Evolutionary conservation across 768 basidiomycete species (phyloP).

Genomic region (Pleurotus salmoneostramineus): DNA sequence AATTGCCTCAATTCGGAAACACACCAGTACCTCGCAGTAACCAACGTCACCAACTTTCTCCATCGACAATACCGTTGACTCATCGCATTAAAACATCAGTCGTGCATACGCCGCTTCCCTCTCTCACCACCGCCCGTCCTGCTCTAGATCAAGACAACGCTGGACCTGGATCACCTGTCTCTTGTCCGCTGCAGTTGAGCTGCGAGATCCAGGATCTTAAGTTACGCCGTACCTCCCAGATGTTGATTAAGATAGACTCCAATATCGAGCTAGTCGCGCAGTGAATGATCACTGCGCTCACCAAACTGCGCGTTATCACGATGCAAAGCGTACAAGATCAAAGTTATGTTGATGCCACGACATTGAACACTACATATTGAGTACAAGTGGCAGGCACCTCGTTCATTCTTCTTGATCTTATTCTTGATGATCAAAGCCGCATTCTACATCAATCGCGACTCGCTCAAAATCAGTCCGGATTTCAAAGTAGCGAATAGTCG

Average conservation of each 20-base stretch:
- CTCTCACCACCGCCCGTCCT: not conserved
- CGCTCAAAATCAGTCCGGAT: too few species aligned
- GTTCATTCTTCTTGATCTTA: not conserved
- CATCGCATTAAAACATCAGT: not conserved
- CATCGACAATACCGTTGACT: not conserved
- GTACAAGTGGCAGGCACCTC: too few species aligned
- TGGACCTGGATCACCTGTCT: too few species aligned
- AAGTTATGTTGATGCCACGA: too few species aligned
- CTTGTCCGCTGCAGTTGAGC: not conserved
- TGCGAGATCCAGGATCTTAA: not conserved
- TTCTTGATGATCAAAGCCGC: not conserved
- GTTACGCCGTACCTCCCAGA: too few species aligned
- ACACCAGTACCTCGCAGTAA: slow-evolving; percentile 27
- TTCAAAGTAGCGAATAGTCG: too few species aligned
- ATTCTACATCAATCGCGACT: too few species aligned
- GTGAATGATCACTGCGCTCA: not conserved
- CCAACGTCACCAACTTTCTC: not conserved
- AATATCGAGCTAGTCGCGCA: not conserved
- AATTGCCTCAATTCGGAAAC: not conserved
- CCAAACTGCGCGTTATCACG: too few species aligned
- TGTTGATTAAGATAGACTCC: not conserved
- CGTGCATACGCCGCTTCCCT: not conserved
- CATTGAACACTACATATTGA: too few species aligned
- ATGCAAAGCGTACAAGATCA: too few species aligned
- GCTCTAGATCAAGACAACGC: not conserved